Evolutionary conservation across 1,284 basidiomycete species (phyloP), one percentile per base, ranked within the genome.

Genomic region (Austroboletus olivaceoglutinosus): DNA sequence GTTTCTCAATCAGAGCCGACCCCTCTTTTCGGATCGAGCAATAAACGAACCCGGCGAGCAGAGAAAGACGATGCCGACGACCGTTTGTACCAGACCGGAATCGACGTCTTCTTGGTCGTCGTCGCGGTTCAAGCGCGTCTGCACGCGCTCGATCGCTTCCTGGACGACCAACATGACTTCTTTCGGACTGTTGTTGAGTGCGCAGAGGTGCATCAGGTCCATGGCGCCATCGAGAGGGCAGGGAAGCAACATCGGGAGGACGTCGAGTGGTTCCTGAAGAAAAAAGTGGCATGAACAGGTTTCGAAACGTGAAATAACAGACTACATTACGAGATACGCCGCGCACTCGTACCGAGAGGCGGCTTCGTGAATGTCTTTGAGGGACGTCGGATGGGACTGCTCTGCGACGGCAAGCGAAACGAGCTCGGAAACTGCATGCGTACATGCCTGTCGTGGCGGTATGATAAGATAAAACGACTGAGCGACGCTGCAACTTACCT

Each of bases 91-190:
- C 12, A 55, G 39, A 37, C 58, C 50, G 5, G 53, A 11, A 22
- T 45, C 58, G 18, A 59, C 55, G 7, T 70, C 69, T 0, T 64
- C 64, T 5, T 60, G 57, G 18, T 73, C 67, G 5, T 62, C 62
- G 8, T 68, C 66, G 18, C 48, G 36, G 43, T 55, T 46, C 23
- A 73, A 51, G n/a, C 56, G 51, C 12, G 52, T 57, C 23, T 68
- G 60, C 7, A 87, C 50, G 16, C 64, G 67, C 60, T 87, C 87
- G 36, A 80, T 53, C 8, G 68, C 70, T 62, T 86, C 86, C 59
- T 87, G 82, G 8, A 75, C 62, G 2, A 80, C 77, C 50, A 89
- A 78, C 7, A 83, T 58, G 3, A 81, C 68, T 61, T 89, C 86
- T 58, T 84, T 86, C 0, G 83, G 53, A 34, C 53, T 66, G 8